Evolutionary conservation across 257 asterid species (phyloP).

Genomic region (Capsicum chinense): DNA sequence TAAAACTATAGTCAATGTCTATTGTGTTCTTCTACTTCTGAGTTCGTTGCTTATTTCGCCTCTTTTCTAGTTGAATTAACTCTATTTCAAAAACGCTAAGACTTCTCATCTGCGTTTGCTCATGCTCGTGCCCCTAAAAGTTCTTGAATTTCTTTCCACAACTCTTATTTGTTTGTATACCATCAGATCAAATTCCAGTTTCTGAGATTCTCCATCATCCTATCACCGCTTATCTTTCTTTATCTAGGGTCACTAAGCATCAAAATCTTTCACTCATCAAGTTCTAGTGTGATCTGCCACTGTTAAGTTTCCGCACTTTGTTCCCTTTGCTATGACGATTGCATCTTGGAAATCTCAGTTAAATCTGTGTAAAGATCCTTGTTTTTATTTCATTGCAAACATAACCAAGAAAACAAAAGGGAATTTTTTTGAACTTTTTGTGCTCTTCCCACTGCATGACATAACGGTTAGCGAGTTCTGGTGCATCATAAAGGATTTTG

Average conservation of each 20-base stretch:
- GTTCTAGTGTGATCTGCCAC: not conserved
- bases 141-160: not conserved
- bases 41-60: conserved; percentile 13
- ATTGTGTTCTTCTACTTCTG: conserved; percentile 22
- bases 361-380: not conserved
- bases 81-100: not conserved
- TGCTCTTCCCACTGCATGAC: not conserved
- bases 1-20: conserved; percentile 20
- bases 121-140: not conserved
- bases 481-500: not conserved
- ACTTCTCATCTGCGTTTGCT: not conserved
- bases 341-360: not conserved
- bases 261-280: not conserved
- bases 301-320: not conserved
- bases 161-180: not conserved
- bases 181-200: not conserved
- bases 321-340: not conserved
- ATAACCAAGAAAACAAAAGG: not conserved
- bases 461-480: not conserved
- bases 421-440: not conserved
- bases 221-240: not conserved
- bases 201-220: not conserved
- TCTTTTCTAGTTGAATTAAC: not conserved
- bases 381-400: not conserved
- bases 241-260: not conserved